phyloP scores from a whole-genome alignment of 2,329 filamentous ascomycete species.

The Xylaria sp. region DNA sequence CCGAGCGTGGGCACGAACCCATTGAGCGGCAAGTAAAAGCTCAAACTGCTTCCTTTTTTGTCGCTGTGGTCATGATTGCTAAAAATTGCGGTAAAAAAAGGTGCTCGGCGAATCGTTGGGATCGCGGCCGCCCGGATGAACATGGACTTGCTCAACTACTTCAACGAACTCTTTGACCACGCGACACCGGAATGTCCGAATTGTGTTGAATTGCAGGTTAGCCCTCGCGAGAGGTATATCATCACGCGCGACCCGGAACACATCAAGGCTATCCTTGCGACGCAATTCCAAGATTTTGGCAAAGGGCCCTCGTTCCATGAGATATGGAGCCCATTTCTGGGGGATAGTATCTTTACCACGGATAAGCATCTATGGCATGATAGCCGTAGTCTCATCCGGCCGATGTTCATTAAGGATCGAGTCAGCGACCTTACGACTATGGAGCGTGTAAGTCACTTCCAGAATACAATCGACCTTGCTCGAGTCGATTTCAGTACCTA shows the following conservation, averaged over 20 bases:
- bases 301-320: not conserved
- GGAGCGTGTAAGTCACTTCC: not conserved
- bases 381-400: slow-evolving; percentile 60
- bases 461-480: not conserved
- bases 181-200: not conserved
- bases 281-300: not conserved
- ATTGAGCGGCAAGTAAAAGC: not conserved
- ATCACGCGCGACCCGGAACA: not conserved
- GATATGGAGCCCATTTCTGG: slow-evolving; percentile 55
- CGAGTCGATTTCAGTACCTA: not conserved
- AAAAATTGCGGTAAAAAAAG: not conserved
- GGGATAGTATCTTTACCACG: slow-evolving; percentile 65
- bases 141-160: not conserved
- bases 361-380: slow-evolving; percentile 63
- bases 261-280: not conserved
- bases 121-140: not conserved
- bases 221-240: not conserved
- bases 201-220: not conserved
- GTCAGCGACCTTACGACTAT: not conserved
- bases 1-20: not conserved
- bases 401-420: slow-evolving; percentile 46
- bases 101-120: not conserved
- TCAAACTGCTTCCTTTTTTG: not conserved
- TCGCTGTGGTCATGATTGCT: not conserved
- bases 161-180: not conserved